These are phyloP conservation scores for Amorphotheca resinae DNA, from an alignment of 495 filamentous ascomycete genomes.

Conservation along the genomic window DNA sequence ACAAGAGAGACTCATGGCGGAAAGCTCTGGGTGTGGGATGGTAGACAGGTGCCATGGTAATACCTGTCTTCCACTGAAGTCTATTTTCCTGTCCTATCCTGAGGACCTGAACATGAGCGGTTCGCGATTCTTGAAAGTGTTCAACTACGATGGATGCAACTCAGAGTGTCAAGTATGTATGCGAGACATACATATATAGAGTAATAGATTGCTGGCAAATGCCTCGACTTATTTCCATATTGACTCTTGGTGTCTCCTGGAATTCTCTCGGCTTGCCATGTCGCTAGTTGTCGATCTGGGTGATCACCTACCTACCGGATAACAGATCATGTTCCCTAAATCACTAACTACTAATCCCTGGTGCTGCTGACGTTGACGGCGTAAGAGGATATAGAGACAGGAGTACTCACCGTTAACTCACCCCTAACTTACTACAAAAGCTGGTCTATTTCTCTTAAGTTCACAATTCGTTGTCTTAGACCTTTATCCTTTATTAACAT, in stretches of 20 bases:
- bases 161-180: not conserved
- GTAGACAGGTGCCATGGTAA: slow-evolving; percentile 1
- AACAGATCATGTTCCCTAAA: too few relatives aligned
- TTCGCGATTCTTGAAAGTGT: not conserved
- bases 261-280: not conserved
- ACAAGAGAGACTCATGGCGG: slow-evolving; percentile 30
- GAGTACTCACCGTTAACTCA: too few relatives aligned
- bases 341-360: too few relatives aligned
- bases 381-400: too few relatives aligned
- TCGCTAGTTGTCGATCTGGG: too few relatives aligned
- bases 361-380: too few relatives aligned
- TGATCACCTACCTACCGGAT: too few relatives aligned
- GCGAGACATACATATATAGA: not conserved
- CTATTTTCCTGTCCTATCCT: not conserved
- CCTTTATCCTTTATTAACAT: too few relatives aligned
- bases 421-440: too few relatives aligned
- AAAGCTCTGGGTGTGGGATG: slow-evolving; percentile 21
- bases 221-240: not conserved
- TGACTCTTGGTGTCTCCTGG: not conserved
- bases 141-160: not conserved
- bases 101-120: not conserved
- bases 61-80: not conserved
- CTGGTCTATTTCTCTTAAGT: too few relatives aligned
- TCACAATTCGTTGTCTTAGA: too few relatives aligned
- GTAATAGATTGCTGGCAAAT: not conserved